Evolutionary conservation across 1,284 basidiomycete genomes (phyloP), one percentile per base, ranked within the genome.

Genomic region (Rhodotorula sp.): DNA sequence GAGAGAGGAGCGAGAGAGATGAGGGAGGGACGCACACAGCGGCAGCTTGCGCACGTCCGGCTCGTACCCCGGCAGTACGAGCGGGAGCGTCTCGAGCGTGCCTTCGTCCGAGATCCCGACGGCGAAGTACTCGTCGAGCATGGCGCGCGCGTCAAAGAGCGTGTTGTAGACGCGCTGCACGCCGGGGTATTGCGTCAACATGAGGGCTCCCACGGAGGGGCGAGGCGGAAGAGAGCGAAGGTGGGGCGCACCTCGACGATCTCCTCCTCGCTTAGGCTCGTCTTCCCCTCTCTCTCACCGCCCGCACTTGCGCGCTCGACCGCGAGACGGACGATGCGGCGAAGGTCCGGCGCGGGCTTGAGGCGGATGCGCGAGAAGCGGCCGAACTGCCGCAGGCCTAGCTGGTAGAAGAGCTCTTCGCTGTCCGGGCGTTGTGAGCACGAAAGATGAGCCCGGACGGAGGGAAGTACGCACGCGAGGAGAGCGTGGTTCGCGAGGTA

Each of bases 321-420:
- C 0, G 92, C 95, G 15, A 97, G 86, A 53, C 86, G 84, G 15
- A 99, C 80, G 57, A 99, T 84, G 17, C 87, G 87, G 4, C 85
- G 85, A 9, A 99, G 79, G 0, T 86, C 83, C 0, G 93, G 92
- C 1, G 94, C 84, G 0, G 97, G 96, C 54, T 95, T 88, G 7
- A 99, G 85, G 66, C 88, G 88, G 59, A 98, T 82, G 17, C 88
- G 85, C 64, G 87, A 85, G 71, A 91, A 87, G 72, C 90, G 88
- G 1, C 95, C 94, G 79, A 99, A 99, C 80, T 99, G 96, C 29
- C 92, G 86, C 58, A 99, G 82, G 3, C 89, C 91, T 1, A 99
- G 86, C 80, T 99, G 97, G 81, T 97, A 99, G 79, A 98, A 97
- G 56, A 97, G 86, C 77, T 97, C 94, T 78, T 97, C 93, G 0